phyloP scores from a whole-genome alignment of 495 filamentous ascomycete genomes.

The Penicillium paxilli region DNA sequence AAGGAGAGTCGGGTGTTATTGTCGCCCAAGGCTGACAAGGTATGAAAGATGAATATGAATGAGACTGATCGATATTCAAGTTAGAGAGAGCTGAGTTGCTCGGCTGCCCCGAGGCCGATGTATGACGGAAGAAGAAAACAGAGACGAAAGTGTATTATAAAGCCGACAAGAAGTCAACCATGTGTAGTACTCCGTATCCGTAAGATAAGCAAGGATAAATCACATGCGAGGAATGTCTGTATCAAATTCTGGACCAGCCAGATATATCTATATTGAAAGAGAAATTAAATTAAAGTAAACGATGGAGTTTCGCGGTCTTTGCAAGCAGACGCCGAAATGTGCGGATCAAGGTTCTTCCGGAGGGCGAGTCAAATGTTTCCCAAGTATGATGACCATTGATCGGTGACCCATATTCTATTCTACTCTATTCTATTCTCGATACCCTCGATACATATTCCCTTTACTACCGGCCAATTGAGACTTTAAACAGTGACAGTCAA shows the following conservation, averaged over 20 bases:
- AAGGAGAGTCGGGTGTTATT: slow-evolving; percentile 1
- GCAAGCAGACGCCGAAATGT: background rate
- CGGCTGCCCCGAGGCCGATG: too few species aligned
- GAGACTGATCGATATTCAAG: too few species aligned
- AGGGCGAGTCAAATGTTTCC: slow-evolving; percentile 21
- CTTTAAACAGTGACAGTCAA: too few species aligned
- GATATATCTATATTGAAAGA: slow-evolving; percentile 1
- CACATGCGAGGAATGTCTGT: background rate
- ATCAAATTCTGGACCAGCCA: slow-evolving; percentile 23
- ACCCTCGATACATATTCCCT: background rate
- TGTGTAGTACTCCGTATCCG: background rate
- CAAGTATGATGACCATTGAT: slow-evolving; percentile 19
- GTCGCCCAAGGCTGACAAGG: background rate
- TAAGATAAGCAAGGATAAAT: background rate
- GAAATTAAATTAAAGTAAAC: background rate
- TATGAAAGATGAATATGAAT: too few species aligned
- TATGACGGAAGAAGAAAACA: background rate
- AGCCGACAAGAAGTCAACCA: background rate
- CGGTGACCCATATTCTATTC: background rate
- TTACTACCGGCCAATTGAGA: slow-evolving; percentile 2
- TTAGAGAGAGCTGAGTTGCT: too few species aligned
- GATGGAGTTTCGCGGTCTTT: background rate
- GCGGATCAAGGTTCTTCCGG: slow-evolving; percentile 32
- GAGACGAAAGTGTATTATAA: background rate
- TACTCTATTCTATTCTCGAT: slow-evolving; percentile 2